Base-by-base conservation (phyloP, 371 early-diverging fungal genomes). In the Catenaria anguillulae region DNA sequence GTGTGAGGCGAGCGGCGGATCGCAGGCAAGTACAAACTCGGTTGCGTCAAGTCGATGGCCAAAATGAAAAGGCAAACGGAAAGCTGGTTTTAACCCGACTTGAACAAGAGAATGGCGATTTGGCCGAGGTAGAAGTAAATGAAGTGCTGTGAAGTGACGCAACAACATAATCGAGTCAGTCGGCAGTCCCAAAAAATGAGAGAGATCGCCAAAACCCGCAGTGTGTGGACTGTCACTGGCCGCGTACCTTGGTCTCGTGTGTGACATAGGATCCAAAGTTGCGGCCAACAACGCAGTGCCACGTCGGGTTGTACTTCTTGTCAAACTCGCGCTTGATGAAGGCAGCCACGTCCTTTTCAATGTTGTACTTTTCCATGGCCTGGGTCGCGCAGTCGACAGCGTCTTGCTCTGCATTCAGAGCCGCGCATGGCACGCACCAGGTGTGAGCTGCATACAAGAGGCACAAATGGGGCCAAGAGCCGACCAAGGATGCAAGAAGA, bases 221-320 rank as follows among this genome's bases (percentile, higher is more conserved):
- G n/a, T n/a, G n/a, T n/a, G n/a, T n/a, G n/a, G n/a, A n/a, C n/a
- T n/a, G n/a, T n/a, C n/a, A n/a, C n/a, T n/a, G n/a, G n/a, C n/a
- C n/a, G n/a, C 69, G 73, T 80, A 92, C 92, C 92, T 78, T 79
- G 26, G 80, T 79, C 66, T 79, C 80, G 69, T 97, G 96, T 36
- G 97, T 96, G 17, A 96, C 97, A 67, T 90, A 95, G 60, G 91
- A 91, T 60, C 96, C 97, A 85, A 95, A 97, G 81, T 90, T 94
- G 64, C 93, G 82, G 60, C 97, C 97, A 58, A 95, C 97, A 64
- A 97, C 88, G 71, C 92, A 93, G 72, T 97, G 97, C 97, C 97
- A 97, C 58, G 94, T 91, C 43, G 89, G 85, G 66, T 92, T 91
- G 75, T 91, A 93, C 80, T 92, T 90, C 75, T 89, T 89, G 82